These are phyloP conservation scores for Nadsonia commutata DNA, from an alignment of 1,139 yeast genomes.

Conservation along the genomic window DNA sequence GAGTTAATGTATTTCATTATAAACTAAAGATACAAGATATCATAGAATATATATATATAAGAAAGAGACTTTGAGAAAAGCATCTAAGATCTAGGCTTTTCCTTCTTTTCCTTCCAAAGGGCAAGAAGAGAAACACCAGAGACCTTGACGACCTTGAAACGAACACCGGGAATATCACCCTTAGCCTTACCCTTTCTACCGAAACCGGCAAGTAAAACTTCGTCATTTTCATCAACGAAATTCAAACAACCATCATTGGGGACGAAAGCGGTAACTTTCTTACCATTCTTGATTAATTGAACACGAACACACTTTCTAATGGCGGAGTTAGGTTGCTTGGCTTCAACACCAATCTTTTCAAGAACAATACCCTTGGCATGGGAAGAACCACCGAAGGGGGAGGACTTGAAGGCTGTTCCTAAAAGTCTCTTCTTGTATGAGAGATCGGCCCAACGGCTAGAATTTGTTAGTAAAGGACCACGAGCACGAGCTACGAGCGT, in stretches of 20 bases:
- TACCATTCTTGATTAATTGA: conserved; percentile 99
- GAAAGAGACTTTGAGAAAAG: no score
- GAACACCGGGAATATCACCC: conserved; percentile 99
- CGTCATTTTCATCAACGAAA: conserved; percentile 99
- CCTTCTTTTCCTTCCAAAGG: conserved; percentile 99
- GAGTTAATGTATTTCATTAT: no score
- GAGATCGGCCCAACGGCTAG: conserved; percentile 96
- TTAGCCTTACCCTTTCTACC: conserved; percentile 99
- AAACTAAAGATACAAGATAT: no score
- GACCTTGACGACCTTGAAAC: conserved; percentile 99
- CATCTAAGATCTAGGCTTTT: conserved; percentile 96
- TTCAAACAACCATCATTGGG: conserved; percentile 99
- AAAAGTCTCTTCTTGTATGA: conserved; percentile 96
- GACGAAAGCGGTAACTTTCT: conserved; percentile 99
- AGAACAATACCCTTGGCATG: conserved; percentile 99
- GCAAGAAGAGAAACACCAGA: conserved; percentile 99
- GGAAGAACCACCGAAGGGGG: conserved; percentile 99
- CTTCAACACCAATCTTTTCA: conserved; percentile 99
- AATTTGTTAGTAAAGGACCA: conserved; percentile 10
- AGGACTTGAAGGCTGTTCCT: conserved; percentile 99
- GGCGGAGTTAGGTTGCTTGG: conserved; percentile 99
- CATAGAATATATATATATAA: no score
- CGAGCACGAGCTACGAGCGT: no score
- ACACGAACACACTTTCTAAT: conserved; percentile 99
- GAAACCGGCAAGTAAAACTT: conserved; percentile 98